These are phyloP conservation scores for Neurospora sp. DNA, from an alignment of 495 filamentous ascomycete genomes.

Conservation along the genomic window DNA sequence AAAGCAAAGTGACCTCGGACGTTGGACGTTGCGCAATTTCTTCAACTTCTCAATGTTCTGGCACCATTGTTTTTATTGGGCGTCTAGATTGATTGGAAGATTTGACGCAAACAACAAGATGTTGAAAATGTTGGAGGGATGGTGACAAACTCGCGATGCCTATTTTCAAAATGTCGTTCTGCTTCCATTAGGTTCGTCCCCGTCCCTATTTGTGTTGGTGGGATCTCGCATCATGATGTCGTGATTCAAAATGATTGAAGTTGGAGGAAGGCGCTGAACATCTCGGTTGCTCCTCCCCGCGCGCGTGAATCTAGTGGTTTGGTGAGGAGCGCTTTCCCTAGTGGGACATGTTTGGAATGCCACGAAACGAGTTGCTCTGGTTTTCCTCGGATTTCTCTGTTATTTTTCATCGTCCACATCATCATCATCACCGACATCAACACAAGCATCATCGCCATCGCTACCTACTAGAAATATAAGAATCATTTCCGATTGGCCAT, in stretches of 20 bases:
- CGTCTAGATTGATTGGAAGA: too few species aligned
- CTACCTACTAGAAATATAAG: neutral
- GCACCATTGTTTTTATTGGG: too few species aligned
- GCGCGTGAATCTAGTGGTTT: too few species aligned
- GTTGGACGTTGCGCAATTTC: neutral
- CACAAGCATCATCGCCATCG: neutral
- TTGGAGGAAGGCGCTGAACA: neutral
- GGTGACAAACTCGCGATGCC: too few species aligned
- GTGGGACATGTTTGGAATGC: neutral
- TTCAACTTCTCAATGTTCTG: neutral
- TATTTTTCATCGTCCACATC: neutral
- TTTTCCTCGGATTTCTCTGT: neutral
- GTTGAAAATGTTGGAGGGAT: too few species aligned
- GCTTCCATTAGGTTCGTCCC: too few species aligned
- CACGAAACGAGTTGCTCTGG: neutral
- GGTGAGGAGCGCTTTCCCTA: neutral
- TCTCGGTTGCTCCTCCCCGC: neutral
- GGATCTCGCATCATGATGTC: too few species aligned
- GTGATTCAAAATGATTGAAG: too few species aligned
- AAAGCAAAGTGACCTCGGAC: neutral
- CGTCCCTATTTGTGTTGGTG: too few species aligned
- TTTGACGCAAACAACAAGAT: too few species aligned
- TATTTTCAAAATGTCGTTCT: too few species aligned
- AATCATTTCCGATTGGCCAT: neutral
- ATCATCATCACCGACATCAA: neutral